Evolutionary conservation across 2,329 filamentous ascomycete species (phyloP), one percentile per base, ranked within the genome.

Genomic region (Sarocladiaceae sp.): DNA sequence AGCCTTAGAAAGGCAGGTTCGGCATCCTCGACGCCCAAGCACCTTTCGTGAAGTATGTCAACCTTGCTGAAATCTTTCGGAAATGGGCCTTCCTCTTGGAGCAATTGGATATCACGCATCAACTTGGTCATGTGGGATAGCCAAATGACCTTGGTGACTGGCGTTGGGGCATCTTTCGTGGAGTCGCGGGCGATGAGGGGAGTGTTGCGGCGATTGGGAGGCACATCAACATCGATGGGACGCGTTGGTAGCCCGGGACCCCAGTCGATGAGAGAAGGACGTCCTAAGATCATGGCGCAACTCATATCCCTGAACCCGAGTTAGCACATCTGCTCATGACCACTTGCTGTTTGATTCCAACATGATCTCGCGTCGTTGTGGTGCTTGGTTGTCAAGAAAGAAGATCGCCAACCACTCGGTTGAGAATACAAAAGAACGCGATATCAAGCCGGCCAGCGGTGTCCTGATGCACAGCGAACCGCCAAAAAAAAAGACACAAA

Each of bases 11-110:
- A 72, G 0, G 79, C 64, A 0, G 82, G 82, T 23, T 73, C 78
- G 11, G 66, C 66, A 3, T 73, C 68, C 33, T 76, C 71, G 8
- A 82, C 64, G 1, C 74, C 70, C 7, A 75, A 56, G 33, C 83
- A 74, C 36, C 71, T 67, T 52, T 71, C 66, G 56, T 85, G 80
- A 40, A 84, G 69, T 48, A 66, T 66, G 55, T 83, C 79, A 15
- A 85, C 73, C 44, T 73, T 76, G 36, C 67, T 64, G 55, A 78
- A 78, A 60, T 83, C 75, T 55, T 75, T 76, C 1, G 78, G 78
- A 52, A 74, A 75, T 1, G 79, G 71, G 1, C 79, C 80, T 51
- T 80, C 74, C 49, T 76, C 76, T 56, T 84, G 80, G 17, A 86
- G 65, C 48, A 77, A 73, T 25, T 76, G 70, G 6, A 85, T 78